Conservation (phyloP, 2,329 filamentous ascomycete species). For the Aureobasidium sp. region DNA sequence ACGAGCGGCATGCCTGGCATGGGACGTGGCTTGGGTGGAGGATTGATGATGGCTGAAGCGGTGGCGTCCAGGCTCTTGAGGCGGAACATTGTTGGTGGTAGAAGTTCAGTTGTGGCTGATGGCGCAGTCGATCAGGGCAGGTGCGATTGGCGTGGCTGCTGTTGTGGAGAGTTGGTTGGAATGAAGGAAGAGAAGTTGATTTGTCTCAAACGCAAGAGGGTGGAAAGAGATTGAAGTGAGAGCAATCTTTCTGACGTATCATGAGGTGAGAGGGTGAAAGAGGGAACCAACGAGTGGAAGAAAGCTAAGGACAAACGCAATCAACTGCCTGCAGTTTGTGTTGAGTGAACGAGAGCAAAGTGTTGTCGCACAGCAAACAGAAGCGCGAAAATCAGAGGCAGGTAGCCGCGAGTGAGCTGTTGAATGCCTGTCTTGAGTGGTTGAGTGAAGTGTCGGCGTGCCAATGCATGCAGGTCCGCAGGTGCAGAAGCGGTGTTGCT, state of each 20-base stretch:
- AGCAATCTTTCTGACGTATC: neutral
- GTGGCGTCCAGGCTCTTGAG: constrained; percentile 12
- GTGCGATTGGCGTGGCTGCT: neutral
- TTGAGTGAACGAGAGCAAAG: neutral
- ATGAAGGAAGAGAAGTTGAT: neutral
- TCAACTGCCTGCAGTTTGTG: neutral
- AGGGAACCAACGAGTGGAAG: neutral
- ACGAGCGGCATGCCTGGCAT: constrained; percentile 5
- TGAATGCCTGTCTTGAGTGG: neutral
- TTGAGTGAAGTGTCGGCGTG: neutral
- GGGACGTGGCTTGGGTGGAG: constrained; percentile 4
- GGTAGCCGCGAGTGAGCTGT: neutral
- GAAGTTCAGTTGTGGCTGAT: neutral
- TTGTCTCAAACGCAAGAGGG: neutral
- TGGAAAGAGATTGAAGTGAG: neutral
- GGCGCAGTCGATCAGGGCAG: neutral
- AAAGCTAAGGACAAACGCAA: neutral
- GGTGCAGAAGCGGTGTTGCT: neutral
- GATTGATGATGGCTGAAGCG: constrained; percentile 10
- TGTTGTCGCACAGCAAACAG: neutral
- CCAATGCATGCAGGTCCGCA: neutral
- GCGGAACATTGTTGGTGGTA: constrained; percentile 12
- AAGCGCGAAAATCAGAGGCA: neutral
- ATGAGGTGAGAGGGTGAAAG: neutral
- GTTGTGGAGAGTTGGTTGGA: neutral